Evolutionary conservation across 129 eudicot genomes (phyloP).

Genomic region (Mikania micrantha): DNA sequence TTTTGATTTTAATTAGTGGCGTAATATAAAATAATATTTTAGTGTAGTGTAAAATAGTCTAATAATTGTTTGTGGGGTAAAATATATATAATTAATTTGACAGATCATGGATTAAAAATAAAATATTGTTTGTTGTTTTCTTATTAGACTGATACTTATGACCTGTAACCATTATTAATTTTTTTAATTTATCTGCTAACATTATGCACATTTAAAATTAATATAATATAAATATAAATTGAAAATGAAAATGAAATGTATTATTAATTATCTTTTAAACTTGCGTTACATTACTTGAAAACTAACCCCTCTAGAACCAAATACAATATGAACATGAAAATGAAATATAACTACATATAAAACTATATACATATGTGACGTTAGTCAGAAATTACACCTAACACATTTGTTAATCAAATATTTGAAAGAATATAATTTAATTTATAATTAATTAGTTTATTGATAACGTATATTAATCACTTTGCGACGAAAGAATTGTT

Average conservation of each 20-base stretch:
- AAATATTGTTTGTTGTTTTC: neutral
- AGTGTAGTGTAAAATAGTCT: neutral
- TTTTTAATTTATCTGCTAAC: neutral
- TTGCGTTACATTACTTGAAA: too few species aligned
- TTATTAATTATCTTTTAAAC: too few species aligned
- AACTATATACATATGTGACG: neutral
- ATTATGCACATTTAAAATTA: neutral
- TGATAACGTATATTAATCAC: too few species aligned
- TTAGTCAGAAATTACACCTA: neutral
- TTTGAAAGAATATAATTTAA: too few species aligned
- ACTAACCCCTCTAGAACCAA: too few species aligned
- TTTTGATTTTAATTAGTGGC: neutral
- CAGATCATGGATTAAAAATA: neutral
- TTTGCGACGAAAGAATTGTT: too few species aligned
- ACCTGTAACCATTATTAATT: neutral
- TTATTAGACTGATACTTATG: neutral
- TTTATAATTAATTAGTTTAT: too few species aligned
- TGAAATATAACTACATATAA: neutral
- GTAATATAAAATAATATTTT: conserved; percentile 3
- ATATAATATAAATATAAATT: neutral
- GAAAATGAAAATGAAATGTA: neutral
- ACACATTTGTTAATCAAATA: too few species aligned
- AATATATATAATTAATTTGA: conserved; percentile 16
- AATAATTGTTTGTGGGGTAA: neutral
- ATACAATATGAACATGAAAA: neutral